Conservation (phyloP, 164 flowering plant genomes). For the Umbilicus rupestris region DNA sequence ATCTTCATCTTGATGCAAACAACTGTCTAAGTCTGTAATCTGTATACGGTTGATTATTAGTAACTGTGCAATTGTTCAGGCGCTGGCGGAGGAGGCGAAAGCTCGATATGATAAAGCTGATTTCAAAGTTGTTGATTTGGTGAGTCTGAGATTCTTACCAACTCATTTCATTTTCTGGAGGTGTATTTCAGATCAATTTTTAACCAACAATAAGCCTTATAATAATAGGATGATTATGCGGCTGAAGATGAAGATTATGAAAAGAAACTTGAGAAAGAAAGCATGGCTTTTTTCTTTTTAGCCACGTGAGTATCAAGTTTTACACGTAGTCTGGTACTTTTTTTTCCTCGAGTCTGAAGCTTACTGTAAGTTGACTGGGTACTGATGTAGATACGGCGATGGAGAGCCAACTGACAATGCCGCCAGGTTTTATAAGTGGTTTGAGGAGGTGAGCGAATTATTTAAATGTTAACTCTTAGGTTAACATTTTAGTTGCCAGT, state of each 20-base stretch:
- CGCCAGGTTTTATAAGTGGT: slow-evolving; percentile 94
- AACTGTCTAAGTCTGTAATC: too few species aligned
- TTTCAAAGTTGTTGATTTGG: slow-evolving; percentile 83
- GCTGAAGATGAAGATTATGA: slow-evolving; percentile 80
- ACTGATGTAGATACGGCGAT: slow-evolving; percentile 57
- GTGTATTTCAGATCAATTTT: too few species aligned
- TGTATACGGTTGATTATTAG: too few species aligned
- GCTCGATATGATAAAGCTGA: slow-evolving; percentile 71
- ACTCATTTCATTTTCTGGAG: background rate
- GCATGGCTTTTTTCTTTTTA: slow-evolving; percentile 59
- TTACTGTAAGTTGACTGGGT: slow-evolving; percentile 11
- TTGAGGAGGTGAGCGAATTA: slow-evolving; percentile 47
- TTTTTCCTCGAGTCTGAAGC: background rate
- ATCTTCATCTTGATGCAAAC: background rate
- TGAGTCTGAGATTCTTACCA: slow-evolving; percentile 14
- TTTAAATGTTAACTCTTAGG: background rate
- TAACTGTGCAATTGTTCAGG: slow-evolving; percentile 36
- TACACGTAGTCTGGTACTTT: background rate
- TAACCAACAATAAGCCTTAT: too few species aligned
- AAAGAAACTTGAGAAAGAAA: slow-evolving; percentile 71
- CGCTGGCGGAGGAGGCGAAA: slow-evolving; percentile 77
- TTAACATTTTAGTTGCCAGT: too few species aligned
- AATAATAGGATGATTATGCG: slow-evolving; percentile 94
- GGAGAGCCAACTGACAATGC: slow-evolving; percentile 99
- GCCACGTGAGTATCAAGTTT: slow-evolving; percentile 65